Evolutionary conservation across 179 eudicot species (phyloP).

Genomic region (Nepenthes alata): DNA sequence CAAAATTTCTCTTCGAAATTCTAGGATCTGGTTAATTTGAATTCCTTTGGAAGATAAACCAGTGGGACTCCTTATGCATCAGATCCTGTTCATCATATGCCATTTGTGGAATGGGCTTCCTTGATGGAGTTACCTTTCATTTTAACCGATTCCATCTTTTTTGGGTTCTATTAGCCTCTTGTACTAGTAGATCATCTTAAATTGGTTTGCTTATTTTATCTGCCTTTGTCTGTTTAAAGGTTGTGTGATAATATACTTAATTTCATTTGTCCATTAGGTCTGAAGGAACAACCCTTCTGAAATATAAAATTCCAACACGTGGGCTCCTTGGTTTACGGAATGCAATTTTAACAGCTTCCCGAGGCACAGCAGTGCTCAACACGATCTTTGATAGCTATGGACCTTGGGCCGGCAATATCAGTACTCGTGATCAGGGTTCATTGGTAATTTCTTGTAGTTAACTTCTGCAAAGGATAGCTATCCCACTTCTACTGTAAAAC

Average conservation of each 20-base stretch:
- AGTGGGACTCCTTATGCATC: neutral
- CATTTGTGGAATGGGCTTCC: neutral
- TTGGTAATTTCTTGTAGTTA: slow-evolving; percentile 40
- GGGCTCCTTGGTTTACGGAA: slow-evolving; percentile 91
- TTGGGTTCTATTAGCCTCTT: neutral
- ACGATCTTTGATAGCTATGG: slow-evolving; percentile 92
- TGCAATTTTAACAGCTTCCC: slow-evolving; percentile 85
- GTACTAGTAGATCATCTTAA: neutral
- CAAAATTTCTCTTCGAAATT: no score
- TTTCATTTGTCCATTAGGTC: slow-evolving; percentile 30
- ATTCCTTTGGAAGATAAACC: no score
- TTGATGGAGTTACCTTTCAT: neutral
- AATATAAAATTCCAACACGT: slow-evolving; percentile 91
- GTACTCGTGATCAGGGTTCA: slow-evolving; percentile 90
- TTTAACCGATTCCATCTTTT: neutral
- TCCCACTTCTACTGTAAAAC: no score
- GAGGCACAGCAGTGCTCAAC: slow-evolving; percentile 95
- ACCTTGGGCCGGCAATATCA: slow-evolving; percentile 95
- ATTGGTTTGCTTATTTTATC: neutral
- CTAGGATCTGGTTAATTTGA: no score
- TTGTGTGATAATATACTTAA: neutral
- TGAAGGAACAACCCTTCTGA: slow-evolving; percentile 72
- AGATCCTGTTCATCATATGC: neutral
- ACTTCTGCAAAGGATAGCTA: neutral
- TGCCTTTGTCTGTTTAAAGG: neutral